Evolutionary conservation across 202 grass and related monocot species (phyloP), one percentile per base, ranked within the genome.

Genomic region (Schoenoplectus tabernaemontani): DNA sequence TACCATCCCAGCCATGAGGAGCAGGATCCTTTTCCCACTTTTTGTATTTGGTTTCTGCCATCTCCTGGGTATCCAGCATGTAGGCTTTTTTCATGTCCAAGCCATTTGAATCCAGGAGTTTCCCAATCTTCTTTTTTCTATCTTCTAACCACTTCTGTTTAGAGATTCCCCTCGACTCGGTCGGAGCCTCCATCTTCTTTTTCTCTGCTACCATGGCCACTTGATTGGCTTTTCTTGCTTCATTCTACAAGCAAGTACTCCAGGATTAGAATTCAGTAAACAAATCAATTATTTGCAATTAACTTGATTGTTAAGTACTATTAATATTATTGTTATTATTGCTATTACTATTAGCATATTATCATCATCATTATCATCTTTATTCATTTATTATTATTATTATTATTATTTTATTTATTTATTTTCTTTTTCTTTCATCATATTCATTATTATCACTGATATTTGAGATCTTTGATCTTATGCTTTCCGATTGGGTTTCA

Each of bases 11-110:
- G 17, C 95, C 95, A 70, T 90, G 77, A 32, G 95, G 91, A 24
- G 95, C 91, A 38, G 95, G 91, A 42, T 94, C 95, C 59, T 94
- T 98, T 70, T 98, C 95, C 91, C 95, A 94, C 79, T 94, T 98
- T 82, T 98, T 98, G 77, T 98, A 94, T 61, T 98, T 98, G 1
- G 42, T 37, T 90, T 98, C 82, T 20, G 95, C 95, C 0, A 74
- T 85, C 43, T 92, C 91, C 82, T 98, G 91, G 17, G 89, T 98
- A 78, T 98, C 95, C 67, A 98, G 95, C 95, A 98, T 95, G 72
- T 89, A 98, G 4, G 95, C 88, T 32, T 90, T 87, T 16, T 88
- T 86, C 88, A 98, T 92, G 62, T 98, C 95, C 67, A 98, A 83
- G 26, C 95, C 95, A 46, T 98, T 98, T 0, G 95, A 98, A 79